Conservation (phyloP, 2,329 filamentous ascomycete genomes). For the Alternaria gansuensis region DNA sequence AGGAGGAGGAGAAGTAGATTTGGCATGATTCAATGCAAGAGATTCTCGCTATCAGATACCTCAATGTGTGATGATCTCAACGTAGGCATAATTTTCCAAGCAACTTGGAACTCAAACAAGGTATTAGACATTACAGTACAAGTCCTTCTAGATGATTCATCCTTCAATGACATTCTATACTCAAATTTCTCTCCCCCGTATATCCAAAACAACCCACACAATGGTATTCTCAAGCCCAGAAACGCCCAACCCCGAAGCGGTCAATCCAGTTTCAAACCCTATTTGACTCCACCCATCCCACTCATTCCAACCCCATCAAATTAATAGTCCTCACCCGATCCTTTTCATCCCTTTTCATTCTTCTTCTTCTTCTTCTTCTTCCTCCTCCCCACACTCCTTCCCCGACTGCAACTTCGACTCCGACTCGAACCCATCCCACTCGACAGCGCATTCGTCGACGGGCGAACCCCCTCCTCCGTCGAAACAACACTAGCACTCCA, state of each 20-base stretch:
- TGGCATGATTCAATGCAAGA: too few relatives aligned
- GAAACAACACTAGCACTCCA: conserved; percentile 20
- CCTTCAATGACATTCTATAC: too few relatives aligned
- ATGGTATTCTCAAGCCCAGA: background rate
- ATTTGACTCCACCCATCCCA: background rate
- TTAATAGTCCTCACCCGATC: too few relatives aligned
- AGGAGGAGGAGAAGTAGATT: background rate
- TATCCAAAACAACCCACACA: background rate
- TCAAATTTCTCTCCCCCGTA: background rate
- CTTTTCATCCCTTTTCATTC: background rate
- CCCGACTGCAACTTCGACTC: background rate
- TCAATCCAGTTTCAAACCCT: background rate
- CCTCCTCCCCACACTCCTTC: background rate
- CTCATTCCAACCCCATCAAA: background rate
- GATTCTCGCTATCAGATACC: too few relatives aligned
- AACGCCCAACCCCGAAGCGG: background rate
- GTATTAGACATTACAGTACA: too few relatives aligned
- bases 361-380: background rate
- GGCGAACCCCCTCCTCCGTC: background rate
- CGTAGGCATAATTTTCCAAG: too few relatives aligned
- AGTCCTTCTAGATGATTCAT: too few relatives aligned
- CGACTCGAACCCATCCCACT: background rate
- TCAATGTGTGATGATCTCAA: too few relatives aligned
- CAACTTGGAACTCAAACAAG: too few relatives aligned
- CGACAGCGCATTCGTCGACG: background rate